Conservation (phyloP, 164 flowering plant species). For the Buxus sempervirens region DNA sequence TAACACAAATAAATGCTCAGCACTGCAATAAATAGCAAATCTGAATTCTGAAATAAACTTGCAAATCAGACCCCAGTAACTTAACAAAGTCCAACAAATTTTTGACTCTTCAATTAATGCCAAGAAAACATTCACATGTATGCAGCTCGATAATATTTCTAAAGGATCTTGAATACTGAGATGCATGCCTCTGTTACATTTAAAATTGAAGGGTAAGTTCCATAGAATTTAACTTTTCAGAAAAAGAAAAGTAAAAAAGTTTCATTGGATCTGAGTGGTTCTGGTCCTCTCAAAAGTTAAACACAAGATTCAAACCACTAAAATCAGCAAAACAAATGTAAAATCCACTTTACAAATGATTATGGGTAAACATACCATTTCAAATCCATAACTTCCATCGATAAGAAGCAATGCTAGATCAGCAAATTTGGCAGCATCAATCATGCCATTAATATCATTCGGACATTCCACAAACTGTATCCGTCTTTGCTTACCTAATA, state of each 20-base stretch:
- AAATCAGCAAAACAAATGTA: too few species aligned
- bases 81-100: neutral
- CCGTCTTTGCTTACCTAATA: constrained; percentile 80
- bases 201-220: too few species aligned
- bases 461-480: constrained; percentile 96
- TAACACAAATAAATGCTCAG: neutral
- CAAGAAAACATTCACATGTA: neutral
- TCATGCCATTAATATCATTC: constrained; percentile 95
- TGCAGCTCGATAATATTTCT: neutral
- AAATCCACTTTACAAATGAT: too few species aligned
- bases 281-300: too few species aligned
- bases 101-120: neutral
- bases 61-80: neutral
- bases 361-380: constrained; percentile 61
- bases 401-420: constrained; percentile 84
- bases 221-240: too few species aligned
- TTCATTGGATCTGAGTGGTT: too few species aligned
- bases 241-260: too few species aligned
- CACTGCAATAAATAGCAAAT: neutral
- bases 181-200: neutral
- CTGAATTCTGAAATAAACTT: neutral
- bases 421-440: constrained; percentile 91
- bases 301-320: too few species aligned
- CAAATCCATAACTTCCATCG: constrained; percentile 97
- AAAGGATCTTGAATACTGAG: neutral